Evolutionary conservation across 2,329 filamentous ascomycete species (phyloP).

Genomic region (Cordyceps fumosorosea): DNA sequence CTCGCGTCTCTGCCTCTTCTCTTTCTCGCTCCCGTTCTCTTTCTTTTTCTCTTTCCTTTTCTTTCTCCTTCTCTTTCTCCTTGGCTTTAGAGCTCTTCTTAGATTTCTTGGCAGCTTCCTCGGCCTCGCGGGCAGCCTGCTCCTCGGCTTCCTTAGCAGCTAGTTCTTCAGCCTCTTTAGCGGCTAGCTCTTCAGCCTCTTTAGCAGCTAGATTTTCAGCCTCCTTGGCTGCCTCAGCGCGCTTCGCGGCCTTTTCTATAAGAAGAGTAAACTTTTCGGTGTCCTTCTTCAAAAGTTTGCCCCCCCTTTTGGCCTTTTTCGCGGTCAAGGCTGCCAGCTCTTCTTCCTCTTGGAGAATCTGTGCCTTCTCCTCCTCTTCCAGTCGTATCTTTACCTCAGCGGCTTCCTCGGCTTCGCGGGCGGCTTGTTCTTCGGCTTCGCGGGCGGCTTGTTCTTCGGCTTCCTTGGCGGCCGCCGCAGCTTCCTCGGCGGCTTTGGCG

Average conservation of each 20-base stretch:
- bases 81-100: conserved; percentile 29
- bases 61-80: conserved; percentile 29
- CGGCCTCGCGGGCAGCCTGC: conserved; percentile 19
- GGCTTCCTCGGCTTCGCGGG: conserved; percentile 25
- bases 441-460: conserved; percentile 24
- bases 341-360: conserved; percentile 26
- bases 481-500: conserved; percentile 30
- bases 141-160: conserved; percentile 22
- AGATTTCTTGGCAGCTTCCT: conserved; percentile 27
- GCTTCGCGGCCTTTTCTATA: conserved; percentile 17
- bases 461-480: conserved; percentile 23
- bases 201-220: conserved; percentile 23
- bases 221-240: conserved; percentile 22
- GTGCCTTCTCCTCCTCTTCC: conserved; percentile 21
- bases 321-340: conserved; percentile 36
- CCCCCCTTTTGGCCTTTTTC: conserved; percentile 44
- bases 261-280: conserved; percentile 23
- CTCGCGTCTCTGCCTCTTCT: conserved; percentile 18
- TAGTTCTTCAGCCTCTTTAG: conserved; percentile 17
- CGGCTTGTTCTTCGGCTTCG: conserved; percentile 23
- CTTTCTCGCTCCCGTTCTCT: conserved; percentile 22
- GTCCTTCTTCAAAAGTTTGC: conserved; percentile 29
- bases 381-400: conserved; percentile 24
- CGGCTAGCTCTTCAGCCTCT: conserved; percentile 22
- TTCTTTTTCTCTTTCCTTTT: conserved; percentile 17